Percentiles rank a stretch among this genome's conserved stretches.
Evolutionary conservation across 768 basidiomycete species (phyloP).

Genomic region (Asterophora parasitica): DNA sequence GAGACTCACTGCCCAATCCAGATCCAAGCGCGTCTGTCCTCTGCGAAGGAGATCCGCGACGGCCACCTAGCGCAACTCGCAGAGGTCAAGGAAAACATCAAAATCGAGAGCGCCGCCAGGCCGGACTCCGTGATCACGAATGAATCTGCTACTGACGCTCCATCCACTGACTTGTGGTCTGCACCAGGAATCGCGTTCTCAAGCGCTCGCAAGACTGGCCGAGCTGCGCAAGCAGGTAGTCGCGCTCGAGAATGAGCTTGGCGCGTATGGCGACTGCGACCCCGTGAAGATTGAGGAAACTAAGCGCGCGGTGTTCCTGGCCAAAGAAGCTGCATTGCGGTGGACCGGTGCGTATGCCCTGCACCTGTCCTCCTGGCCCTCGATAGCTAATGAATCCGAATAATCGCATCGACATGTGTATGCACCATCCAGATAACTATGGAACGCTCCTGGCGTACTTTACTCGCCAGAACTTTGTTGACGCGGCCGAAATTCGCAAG

Average conservation of each 20-base stretch:
- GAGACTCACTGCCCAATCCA: conserved; percentile 19
- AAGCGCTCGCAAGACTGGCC: conserved; percentile 45
- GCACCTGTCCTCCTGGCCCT: neutral
- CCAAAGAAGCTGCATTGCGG: conserved; percentile 77
- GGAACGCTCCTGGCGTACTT: conserved; percentile 60
- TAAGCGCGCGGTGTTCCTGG: conserved; percentile 64
- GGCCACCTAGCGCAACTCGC: conserved; percentile 40
- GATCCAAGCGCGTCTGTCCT: conserved; percentile 54
- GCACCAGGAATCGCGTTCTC: conserved; percentile 51
- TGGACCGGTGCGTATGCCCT: conserved; percentile 73
- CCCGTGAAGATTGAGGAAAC: conserved; percentile 78
- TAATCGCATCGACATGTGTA: neutral
- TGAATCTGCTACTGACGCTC: conserved; percentile 14
- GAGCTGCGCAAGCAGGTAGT: conserved; percentile 44
- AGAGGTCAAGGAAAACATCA: conserved; percentile 45
- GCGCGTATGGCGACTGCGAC: conserved; percentile 79
- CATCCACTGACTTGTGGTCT: conserved; percentile 1
- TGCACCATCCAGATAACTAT: conserved; percentile 55
- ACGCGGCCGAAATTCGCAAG: conserved; percentile 58
- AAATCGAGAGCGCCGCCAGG: conserved; percentile 47
- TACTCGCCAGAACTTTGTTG: conserved; percentile 54
- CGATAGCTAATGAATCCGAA: neutral
- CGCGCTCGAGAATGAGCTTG: conserved; percentile 62
- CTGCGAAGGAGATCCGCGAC: conserved; percentile 42
- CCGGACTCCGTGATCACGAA: conserved; percentile 45